Percentiles rank a stretch among this genome's conserved stretches.
phyloP scores from a whole-genome alignment of 1,284 basidiomycete genomes.

The Leccinum griseonigrum region DNA sequence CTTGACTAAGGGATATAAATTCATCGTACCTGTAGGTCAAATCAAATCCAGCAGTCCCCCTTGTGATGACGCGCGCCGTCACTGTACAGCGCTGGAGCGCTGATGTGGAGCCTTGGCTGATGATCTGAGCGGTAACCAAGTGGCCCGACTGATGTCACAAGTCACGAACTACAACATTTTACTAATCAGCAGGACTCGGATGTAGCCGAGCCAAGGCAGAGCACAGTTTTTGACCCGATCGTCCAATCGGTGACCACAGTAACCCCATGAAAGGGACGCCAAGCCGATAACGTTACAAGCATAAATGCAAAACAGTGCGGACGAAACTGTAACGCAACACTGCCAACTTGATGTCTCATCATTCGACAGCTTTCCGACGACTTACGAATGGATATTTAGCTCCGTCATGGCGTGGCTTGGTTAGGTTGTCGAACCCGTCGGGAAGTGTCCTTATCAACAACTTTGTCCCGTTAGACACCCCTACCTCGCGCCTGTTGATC shows the following conservation, averaged over 20 bases:
- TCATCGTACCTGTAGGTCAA: not conserved
- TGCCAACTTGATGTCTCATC: slow-evolving; percentile 8
- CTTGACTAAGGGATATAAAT: not conserved
- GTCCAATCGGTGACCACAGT: too few relatives aligned
- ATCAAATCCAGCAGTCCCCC: not conserved
- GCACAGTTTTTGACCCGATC: too few relatives aligned
- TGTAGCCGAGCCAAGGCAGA: too few relatives aligned
- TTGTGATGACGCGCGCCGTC: not conserved
- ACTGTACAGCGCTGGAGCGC: not conserved
- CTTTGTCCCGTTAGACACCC: slow-evolving; percentile 7
- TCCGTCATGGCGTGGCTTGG: not conserved
- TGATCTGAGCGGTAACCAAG: too few relatives aligned
- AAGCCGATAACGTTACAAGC: too few relatives aligned
- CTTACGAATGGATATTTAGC: not conserved
- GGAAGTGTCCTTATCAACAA: not conserved
- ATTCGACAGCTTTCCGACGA: slow-evolving; percentile 2
- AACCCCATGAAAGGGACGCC: too few relatives aligned
- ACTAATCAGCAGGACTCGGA: too few relatives aligned
- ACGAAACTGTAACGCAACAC: not conserved
- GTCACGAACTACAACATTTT: too few relatives aligned
- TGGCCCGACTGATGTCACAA: too few relatives aligned
- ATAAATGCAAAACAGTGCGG: slow-evolving; percentile 14
- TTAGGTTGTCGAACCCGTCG: not conserved
- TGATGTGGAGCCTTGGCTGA: not conserved
- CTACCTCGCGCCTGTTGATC: not conserved